Percentiles rank a stretch among this genome's conserved stretches.
phyloP scores from a whole-genome alignment of 495 filamentous ascomycete species.

The Neurospora sp. region DNA sequence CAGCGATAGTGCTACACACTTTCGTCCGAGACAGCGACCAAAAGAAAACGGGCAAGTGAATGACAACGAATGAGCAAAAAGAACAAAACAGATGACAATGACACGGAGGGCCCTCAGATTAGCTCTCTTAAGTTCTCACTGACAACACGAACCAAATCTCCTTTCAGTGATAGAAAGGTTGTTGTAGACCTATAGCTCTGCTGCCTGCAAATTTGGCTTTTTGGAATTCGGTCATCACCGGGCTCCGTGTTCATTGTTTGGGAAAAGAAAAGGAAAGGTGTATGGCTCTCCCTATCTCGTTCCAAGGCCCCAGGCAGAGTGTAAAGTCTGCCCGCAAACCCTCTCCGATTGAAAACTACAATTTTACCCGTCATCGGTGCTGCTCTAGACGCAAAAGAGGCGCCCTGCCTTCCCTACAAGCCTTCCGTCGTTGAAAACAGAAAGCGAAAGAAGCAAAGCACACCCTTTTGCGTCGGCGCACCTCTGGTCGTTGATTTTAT shows the following conservation, averaged over 20 bases:
- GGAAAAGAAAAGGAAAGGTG: conserved; percentile 1
- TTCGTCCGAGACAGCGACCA: background rate
- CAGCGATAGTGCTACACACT: background rate
- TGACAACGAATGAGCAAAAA: background rate
- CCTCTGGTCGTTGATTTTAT: conserved; percentile 3
- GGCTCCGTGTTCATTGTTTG: conserved; percentile 24
- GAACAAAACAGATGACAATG: background rate
- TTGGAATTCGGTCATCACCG: conserved; percentile 51
- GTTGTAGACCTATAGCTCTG: conserved; percentile 20
- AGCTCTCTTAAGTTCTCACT: conserved; percentile 52
- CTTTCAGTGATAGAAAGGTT: conserved; percentile 1
- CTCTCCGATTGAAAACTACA: conserved; percentile 54
- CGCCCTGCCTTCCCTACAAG: background rate
- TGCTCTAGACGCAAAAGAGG: conserved; percentile 11
- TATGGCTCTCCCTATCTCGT: background rate
- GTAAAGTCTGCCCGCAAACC: conserved; percentile 10
- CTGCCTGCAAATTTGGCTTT: conserved; percentile 57
- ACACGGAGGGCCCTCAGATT: conserved; percentile 42
- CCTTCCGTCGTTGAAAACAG: background rate
- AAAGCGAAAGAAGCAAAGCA: background rate
- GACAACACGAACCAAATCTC: conserved; percentile 31
- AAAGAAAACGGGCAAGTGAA: background rate
- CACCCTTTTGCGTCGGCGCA: conserved; percentile 6
- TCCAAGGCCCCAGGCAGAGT: conserved; percentile 2
- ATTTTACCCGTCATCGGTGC: conserved; percentile 27